Evolutionary conservation across 2,329 filamentous ascomycete species (phyloP).

Genomic region (Macroventuria anomochaeta): DNA sequence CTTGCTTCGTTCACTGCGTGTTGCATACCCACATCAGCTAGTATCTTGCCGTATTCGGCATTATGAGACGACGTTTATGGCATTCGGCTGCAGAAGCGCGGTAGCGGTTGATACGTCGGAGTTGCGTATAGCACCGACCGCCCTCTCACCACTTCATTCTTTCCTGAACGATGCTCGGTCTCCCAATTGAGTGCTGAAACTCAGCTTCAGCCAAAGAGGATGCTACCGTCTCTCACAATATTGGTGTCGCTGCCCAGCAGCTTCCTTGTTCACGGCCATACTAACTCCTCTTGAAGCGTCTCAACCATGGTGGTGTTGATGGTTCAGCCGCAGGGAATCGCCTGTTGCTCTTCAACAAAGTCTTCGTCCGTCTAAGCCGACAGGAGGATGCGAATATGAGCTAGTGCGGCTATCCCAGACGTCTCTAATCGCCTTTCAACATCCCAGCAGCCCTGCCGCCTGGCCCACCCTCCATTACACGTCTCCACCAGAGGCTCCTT

Average conservation of each 20-base stretch:
- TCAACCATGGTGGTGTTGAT: conserved; percentile 30
- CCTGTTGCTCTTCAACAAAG: conserved; percentile 34
- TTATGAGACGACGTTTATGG: neutral
- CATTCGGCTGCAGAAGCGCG: conserved; percentile 7
- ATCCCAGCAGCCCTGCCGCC: conserved; percentile 45
- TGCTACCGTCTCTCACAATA: conserved; percentile 15
- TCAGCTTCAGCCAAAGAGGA: conserved; percentile 35
- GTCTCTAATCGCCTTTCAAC: conserved; percentile 37
- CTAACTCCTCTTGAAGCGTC: conserved; percentile 22
- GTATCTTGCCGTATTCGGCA: neutral
- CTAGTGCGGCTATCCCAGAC: conserved; percentile 34
- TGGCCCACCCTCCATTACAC: conserved; percentile 41
- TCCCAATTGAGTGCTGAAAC: conserved; percentile 38
- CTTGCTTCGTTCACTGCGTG: neutral
- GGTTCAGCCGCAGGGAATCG: conserved; percentile 42
- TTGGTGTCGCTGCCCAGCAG: conserved; percentile 24
- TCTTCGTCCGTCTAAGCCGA: conserved; percentile 30
- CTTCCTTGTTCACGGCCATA: conserved; percentile 26
- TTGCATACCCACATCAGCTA: conserved; percentile 1
- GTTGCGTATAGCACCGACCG: conserved; percentile 20
- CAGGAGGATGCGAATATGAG: conserved; percentile 22
- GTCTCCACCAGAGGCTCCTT: conserved; percentile 42
- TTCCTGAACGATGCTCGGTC: conserved; percentile 28
- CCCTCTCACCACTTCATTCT: conserved; percentile 25
- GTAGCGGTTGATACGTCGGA: conserved; percentile 22